phyloP scores from a whole-genome alignment of 2,329 filamentous ascomycete genomes.

The Endocalyx cinctus region DNA sequence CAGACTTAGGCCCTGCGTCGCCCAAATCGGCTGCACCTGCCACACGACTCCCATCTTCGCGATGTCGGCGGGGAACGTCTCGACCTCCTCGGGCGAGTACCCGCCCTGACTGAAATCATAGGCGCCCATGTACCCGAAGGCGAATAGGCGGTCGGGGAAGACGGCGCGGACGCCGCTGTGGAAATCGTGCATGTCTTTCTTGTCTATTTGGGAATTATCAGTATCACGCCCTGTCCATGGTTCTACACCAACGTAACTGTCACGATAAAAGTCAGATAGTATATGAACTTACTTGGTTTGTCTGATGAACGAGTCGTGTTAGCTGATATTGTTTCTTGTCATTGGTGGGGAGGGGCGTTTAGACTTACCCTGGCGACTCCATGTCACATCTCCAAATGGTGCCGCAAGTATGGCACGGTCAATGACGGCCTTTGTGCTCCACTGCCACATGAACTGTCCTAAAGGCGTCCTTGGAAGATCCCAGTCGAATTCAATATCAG shows the following conservation, averaged over 20 bases:
- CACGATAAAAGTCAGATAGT: background rate
- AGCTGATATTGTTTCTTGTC: too few relatives aligned
- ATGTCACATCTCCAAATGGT: conserved; percentile 3
- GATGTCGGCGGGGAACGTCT: conserved; percentile 2
- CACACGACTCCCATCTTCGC: conserved; percentile 4
- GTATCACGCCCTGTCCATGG: too few relatives aligned
- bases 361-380: conserved; percentile 1
- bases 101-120: conserved; percentile 3
- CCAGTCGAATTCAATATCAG: conserved; percentile 1
- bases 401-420: conserved; percentile 1
- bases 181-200: conserved; percentile 4
- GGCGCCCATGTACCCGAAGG: conserved; percentile 1
- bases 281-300: background rate
- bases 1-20: conserved; percentile 2
- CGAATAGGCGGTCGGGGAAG: conserved; percentile 3
- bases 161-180: conserved; percentile 1
- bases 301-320: too few relatives aligned
- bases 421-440: conserved; percentile 1
- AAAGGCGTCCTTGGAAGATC: background rate
- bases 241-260: too few relatives aligned
- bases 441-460: conserved; percentile 2
- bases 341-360: too few relatives aligned
- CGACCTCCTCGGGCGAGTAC: conserved; percentile 1
- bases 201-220: too few relatives aligned
- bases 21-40: conserved; percentile 5